phyloP scores from a whole-genome alignment of 768 basidiomycete genomes.

The Glaciozyma martinii region DNA sequence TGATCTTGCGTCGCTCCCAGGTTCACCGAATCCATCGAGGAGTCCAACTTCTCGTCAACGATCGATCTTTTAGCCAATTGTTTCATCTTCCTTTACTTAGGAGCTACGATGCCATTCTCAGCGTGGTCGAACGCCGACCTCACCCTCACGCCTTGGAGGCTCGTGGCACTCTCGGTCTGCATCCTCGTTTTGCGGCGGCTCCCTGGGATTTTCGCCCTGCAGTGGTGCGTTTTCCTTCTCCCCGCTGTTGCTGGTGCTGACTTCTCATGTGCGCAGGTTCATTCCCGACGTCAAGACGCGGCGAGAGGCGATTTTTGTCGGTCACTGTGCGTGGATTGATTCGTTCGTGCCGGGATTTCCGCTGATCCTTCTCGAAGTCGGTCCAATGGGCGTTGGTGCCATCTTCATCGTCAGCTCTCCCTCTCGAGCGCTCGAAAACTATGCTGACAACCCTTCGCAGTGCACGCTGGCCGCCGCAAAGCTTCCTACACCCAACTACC shows the following conservation, averaged over 20 bases:
- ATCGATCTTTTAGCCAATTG: constrained; percentile 94
- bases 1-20: background rate
- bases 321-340: constrained; percentile 88
- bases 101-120: constrained; percentile 93
- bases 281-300: constrained; percentile 95
- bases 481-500: constrained; percentile 46
- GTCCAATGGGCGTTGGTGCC: constrained; percentile 88
- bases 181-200: constrained; percentile 75
- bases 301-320: constrained; percentile 84
- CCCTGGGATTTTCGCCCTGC: constrained; percentile 72
- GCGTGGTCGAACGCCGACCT: constrained; percentile 58
- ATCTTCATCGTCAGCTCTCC: constrained; percentile 58
- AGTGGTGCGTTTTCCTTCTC: too few relatives aligned
- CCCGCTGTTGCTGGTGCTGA: too few relatives aligned
- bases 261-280: too few relatives aligned
- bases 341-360: constrained; percentile 46
- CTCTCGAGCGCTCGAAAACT: accelerated
- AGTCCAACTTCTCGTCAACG: constrained; percentile 88
- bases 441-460: background rate
- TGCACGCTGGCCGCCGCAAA: constrained; percentile 64
- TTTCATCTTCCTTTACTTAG: constrained; percentile 89
- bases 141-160: constrained; percentile 70
- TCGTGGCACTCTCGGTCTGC: constrained; percentile 70
- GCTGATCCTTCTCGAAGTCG: constrained; percentile 1
- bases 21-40: constrained; percentile 49